Conservation (phyloP, 345 rosid species). For the Alliaria petiolata region DNA sequence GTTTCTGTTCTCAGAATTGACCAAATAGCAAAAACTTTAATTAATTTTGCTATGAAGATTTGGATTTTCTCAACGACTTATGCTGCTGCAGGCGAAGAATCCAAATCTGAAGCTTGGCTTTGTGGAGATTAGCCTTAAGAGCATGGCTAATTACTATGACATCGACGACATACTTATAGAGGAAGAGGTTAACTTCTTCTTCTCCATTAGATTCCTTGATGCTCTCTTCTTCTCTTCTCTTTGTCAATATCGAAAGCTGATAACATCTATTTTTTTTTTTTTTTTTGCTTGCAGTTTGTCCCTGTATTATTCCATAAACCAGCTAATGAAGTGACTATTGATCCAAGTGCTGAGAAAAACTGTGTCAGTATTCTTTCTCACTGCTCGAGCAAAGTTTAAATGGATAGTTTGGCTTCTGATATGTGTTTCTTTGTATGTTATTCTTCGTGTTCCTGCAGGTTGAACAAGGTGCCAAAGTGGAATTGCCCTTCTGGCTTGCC, state of each 20-base stretch:
- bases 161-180: conserved; percentile 71
- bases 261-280: not conserved
- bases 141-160: conserved; percentile 61
- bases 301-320: conserved; percentile 26
- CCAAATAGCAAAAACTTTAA: not conserved
- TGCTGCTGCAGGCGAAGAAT: not conserved
- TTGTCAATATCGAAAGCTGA: not conserved
- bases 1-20: not conserved
- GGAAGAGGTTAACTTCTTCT: conserved; percentile 54
- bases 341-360: conserved; percentile 67
- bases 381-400: not conserved
- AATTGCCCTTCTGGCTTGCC: conserved; percentile 78
- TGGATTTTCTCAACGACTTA: not conserved
- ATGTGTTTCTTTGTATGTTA: not conserved
- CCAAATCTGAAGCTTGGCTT: not conserved
- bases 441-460: conserved; percentile 37
- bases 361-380: conserved; percentile 37
- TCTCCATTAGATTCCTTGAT: not conserved
- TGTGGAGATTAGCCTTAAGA: not conserved
- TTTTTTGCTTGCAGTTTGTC: conserved; percentile 42
- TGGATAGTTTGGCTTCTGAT: not conserved
- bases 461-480: conserved; percentile 71
- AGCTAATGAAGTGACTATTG: conserved; percentile 68
- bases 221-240: not conserved
- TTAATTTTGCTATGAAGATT: not conserved